Base-by-base conservation (phyloP, 495 filamentous ascomycete genomes). In the Trichocladium uniseriatum region DNA sequence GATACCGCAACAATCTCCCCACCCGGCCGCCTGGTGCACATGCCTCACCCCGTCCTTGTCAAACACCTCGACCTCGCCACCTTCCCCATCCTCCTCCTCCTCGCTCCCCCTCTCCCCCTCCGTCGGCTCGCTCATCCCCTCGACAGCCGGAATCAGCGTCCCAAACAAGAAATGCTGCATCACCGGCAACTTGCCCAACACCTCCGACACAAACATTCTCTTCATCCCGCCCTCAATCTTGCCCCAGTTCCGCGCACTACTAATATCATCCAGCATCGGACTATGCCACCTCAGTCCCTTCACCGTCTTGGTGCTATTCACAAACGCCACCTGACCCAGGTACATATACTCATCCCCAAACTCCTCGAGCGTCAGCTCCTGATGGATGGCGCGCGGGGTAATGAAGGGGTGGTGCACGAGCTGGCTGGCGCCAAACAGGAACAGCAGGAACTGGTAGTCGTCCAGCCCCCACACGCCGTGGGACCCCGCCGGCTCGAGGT, bases 141-240 rank as follows among this genome's bases (percentile, higher is more conserved):
- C 78, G 2, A 68, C 79, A 2, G 90, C 87, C 2, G 87, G 83
- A 3, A 99, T 70, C 34, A 98, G 69, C 9, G 74, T 73, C 14
- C 94, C 92, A 65, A 99, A 99, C 22, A 94, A 61, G 61, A 99
- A 97, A 64, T 99, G 94, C 62, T 99, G 92, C 83, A 96, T 95
- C 35, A 99, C 92, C 6, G 94, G 94, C 45, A 97, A 63, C 69
- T 99, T 99, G 20, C 84, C 79, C 37, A 99, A 69, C 0, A 99
- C 90, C 64, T 99, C 94, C 35, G 79, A 83, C 39, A 89, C 79
- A 61, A 97, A 97, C 92, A 97, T 99, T 55, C 86, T 82, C 54
- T 85, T 77, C 92, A 99, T 95, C 7, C 92, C 92, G 16, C 75
- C 85, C 60, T 95, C 91, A 39, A 99, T 83, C 69, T 99, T 97